A percentile compares a stretch with the other conserved stretches of the same genome.
phyloP scores from a whole-genome alignment of 208 protist genomes.

The Leishmania aethiopica region DNA sequence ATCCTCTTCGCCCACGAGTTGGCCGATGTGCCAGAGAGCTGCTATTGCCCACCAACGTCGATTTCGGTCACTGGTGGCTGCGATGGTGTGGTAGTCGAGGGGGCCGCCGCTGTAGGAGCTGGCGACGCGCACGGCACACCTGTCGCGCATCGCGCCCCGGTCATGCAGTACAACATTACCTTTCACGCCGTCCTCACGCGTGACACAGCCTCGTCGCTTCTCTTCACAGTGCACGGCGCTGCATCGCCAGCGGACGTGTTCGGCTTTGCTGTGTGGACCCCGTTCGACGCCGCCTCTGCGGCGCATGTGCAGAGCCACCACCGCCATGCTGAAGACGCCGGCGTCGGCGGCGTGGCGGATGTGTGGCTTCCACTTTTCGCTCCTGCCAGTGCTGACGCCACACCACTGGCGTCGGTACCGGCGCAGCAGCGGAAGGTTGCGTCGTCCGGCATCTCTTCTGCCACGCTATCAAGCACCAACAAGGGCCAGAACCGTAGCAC shows the following conservation, averaged over 20 bases:
- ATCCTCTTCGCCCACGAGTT: conserved; percentile 23
- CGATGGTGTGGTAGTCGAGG: conserved; percentile 3
- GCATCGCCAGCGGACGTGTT: conserved; percentile 36
- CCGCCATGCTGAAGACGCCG: not conserved
- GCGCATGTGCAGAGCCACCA: not conserved
- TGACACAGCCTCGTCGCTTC: conserved; percentile 33
- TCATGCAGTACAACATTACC: conserved; percentile 39
- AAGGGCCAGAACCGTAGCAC: not conserved
- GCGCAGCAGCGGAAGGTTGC: not conserved
- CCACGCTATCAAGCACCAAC: not conserved
- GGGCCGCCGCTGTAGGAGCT: not conserved
- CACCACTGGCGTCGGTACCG: not conserved
- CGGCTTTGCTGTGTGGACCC: conserved; percentile 44
- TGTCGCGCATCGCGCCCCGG: conserved; percentile 25
- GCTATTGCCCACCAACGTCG: conserved; percentile 18
- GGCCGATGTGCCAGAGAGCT: not conserved
- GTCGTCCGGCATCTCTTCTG: not conserved
- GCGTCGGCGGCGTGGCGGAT: conserved; percentile 16
- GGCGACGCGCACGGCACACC: not conserved
- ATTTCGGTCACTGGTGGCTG: conserved; percentile 30
- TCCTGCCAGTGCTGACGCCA: conserved; percentile 4
- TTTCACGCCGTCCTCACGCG: conserved; percentile 42
- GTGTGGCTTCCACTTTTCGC: conserved; percentile 58
- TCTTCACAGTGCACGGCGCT: conserved; percentile 50
- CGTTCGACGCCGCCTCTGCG: conserved; percentile 20